phyloP scores from a whole-genome alignment of 805 yeast species.

The Starmerella etchellsii region DNA sequence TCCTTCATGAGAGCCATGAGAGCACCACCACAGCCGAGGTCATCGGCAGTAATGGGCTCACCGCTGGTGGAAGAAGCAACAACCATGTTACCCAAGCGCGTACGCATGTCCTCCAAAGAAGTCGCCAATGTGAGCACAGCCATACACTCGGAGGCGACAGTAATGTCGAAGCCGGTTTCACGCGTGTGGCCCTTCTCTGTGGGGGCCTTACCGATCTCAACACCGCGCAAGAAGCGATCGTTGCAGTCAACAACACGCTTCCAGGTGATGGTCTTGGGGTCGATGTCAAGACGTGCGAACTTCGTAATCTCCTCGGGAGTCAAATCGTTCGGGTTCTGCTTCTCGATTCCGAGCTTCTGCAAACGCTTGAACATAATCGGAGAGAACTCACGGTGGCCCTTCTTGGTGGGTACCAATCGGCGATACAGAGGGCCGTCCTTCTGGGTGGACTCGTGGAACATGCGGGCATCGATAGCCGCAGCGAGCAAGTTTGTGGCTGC shows the following conservation, averaged over 20 bases:
- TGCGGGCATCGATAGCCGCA: slow-evolving; percentile 93
- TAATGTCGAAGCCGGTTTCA: slow-evolving; percentile 84
- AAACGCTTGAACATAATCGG: slow-evolving; percentile 67
- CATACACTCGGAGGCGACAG: slow-evolving; percentile 95
- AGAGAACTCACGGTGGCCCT: slow-evolving; percentile 68
- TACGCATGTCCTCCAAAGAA: slow-evolving; percentile 69
- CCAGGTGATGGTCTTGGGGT: slow-evolving; percentile 82
- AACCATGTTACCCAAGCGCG: slow-evolving; percentile 77
- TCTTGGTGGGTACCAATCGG: slow-evolving; percentile 75
- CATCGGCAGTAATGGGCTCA: slow-evolving; percentile 83
- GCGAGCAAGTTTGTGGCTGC: slow-evolving; percentile 89
- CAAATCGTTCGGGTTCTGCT: slow-evolving; percentile 58
- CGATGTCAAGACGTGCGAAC: slow-evolving; percentile 77
- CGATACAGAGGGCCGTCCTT: slow-evolving; percentile 65
- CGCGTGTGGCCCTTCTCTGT: slow-evolving; percentile 84
- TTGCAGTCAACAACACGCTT: slow-evolving; percentile 89
- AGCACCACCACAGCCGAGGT: slow-evolving; percentile 92
- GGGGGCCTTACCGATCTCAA: slow-evolving; percentile 83
- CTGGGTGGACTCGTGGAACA: slow-evolving; percentile 87
- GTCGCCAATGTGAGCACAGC: slow-evolving; percentile 81
- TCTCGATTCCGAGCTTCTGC: slow-evolving; percentile 63
- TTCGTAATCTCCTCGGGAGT: slow-evolving; percentile 58
- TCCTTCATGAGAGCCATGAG: slow-evolving; percentile 87
- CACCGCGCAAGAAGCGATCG: slow-evolving; percentile 78
- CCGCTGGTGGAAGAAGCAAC: slow-evolving; percentile 69